Base-by-base conservation (phyloP, 1,284 basidiomycete genomes). In the Tremellales sp. region DNA sequence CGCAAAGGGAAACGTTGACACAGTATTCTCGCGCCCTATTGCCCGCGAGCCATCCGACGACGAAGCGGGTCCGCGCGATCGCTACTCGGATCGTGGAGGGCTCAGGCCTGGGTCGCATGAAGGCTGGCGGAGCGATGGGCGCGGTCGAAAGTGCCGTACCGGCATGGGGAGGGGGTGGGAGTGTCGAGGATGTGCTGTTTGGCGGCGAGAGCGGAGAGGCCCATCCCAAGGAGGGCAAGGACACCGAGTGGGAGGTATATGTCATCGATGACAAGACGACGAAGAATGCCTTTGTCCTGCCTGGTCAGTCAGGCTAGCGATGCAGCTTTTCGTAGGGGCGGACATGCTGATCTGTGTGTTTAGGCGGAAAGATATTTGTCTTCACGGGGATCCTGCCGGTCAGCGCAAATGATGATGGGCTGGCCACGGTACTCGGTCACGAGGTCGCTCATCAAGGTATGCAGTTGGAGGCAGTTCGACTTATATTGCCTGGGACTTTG, bases 351-450 rank as follows among this genome's bases (percentile, higher is more conserved):
- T n/a, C n/a, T n/a, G n/a, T n/a, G n/a, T n/a, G n/a, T n/a, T n/a
- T n/a, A n/a, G n/a, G 84, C 4, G 78, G 78, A 16, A 82, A 81
- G 56, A 85, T 95, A 54, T 81, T 93, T 42, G 87, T 97, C 2
- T 95, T 89, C 59, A 90, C 87, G 0, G 92, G 92, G 0, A 89
- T 97, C 41, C 70, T 97, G 7, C 89, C 87, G 0, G 74, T 93
- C 5, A 84, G 83, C 40, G 75, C 75, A 51, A 83, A 90, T 53
- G 86, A 91, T 54, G 79, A 86, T 53, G 91, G 90, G 0, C 73
- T 97, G 0, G 89, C 93, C 1, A 85, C 86, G 6, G 84, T 97
- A 1, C 73, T 97, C 2, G 82, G 87, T 1, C 92, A 97, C 69
- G 90, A 93, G 72, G 86, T 94, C 34, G 88, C 87, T 3, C 92